Evolutionary conservation across 2,329 filamentous ascomycete species (phyloP).

Genomic region (Pseudogymnoascus sp.): DNA sequence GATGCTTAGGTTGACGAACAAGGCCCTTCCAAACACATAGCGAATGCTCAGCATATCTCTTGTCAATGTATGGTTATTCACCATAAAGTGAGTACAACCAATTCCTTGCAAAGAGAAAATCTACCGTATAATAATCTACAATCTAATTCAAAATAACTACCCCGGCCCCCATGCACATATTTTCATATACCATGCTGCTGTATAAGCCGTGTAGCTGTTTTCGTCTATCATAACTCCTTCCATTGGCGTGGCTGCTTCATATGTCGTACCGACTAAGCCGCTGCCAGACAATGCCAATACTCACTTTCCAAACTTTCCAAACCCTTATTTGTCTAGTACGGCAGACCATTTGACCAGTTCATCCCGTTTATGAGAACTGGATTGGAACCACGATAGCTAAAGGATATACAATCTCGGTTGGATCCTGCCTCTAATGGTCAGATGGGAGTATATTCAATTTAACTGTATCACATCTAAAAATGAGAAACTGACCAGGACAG

Average conservation of each 20-base stretch:
- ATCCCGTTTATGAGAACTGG: not conserved
- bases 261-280: not conserved
- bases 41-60: not conserved
- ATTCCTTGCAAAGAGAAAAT: not conserved
- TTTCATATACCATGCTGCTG: not conserved
- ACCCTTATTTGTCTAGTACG: not conserved
- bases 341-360: not conserved
- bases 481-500: too few species aligned
- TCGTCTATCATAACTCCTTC: not conserved
- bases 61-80: not conserved
- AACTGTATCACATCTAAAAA: too few species aligned
- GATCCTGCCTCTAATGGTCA: too few species aligned
- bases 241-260: not conserved
- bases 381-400: not conserved
- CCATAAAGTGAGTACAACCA: not conserved
- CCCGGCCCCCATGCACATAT: not conserved
- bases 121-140: not conserved
- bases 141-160: not conserved
- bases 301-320: not conserved
- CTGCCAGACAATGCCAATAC: not conserved
- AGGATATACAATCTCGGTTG: too few species aligned
- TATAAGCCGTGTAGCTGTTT: not conserved
- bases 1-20: not conserved
- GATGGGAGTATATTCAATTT: too few species aligned
- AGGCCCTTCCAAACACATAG: not conserved